phyloP scores from a whole-genome alignment of 2,329 filamentous ascomycete species.

The Diaporthe longicolla region DNA sequence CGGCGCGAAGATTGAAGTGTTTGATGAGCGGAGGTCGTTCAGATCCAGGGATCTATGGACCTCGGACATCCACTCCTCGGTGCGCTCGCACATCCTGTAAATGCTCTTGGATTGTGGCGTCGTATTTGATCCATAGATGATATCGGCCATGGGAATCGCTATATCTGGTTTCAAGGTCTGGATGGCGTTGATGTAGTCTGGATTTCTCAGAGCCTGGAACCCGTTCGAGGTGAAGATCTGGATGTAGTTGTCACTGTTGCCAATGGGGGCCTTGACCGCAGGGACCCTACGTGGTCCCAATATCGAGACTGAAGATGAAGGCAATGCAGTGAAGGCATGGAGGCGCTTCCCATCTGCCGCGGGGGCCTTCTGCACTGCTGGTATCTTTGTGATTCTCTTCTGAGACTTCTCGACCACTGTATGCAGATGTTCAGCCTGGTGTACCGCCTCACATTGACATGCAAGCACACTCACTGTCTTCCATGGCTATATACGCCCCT shows the following conservation, averaged over 20 bases:
- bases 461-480: constrained; percentile 82
- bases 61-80: constrained; percentile 83
- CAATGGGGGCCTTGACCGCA: constrained; percentile 78
- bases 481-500: constrained; percentile 85
- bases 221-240: constrained; percentile 90
- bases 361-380: constrained; percentile 59
- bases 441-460: not conserved
- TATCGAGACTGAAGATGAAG: constrained; percentile 75
- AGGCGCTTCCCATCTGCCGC: constrained; percentile 68
- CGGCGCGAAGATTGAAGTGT: constrained; percentile 69
- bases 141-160: constrained; percentile 82
- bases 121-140: constrained; percentile 60
- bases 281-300: constrained; percentile 84
- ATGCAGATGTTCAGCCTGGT: not conserved
- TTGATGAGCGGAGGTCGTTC: constrained; percentile 45
- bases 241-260: constrained; percentile 79
- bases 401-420: constrained; percentile 68
- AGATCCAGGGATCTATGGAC: constrained; percentile 66
- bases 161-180: constrained; percentile 83
- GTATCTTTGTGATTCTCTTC: constrained; percentile 57
- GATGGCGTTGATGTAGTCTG: constrained; percentile 77
- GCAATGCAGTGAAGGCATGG: constrained; percentile 82
- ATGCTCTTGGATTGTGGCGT: constrained; percentile 79
- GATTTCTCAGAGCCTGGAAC: constrained; percentile 78
- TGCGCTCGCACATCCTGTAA: constrained; percentile 87